These are phyloP conservation scores for Ilex aquifolium DNA, from an alignment of 257 asterid genomes.

Conservation along the genomic window DNA sequence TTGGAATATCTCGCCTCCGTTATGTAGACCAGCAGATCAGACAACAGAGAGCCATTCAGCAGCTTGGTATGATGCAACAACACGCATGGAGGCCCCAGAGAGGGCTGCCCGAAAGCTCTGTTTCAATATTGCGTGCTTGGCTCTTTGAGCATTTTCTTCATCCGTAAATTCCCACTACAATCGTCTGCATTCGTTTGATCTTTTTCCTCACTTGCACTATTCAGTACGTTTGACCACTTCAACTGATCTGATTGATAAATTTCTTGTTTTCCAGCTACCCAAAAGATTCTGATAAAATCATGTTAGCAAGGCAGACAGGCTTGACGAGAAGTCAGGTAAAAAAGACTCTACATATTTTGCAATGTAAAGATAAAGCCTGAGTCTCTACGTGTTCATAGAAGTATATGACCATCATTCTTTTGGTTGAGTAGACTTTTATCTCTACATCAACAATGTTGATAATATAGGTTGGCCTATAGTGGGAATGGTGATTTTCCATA, in stretches of 20 bases:
- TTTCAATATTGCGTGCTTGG: constrained; percentile 81
- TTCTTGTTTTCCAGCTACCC: constrained; percentile 56
- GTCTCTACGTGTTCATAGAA: background rate
- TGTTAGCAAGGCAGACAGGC: constrained; percentile 94
- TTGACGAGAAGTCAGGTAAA: constrained; percentile 85
- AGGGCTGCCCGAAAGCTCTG: constrained; percentile 81
- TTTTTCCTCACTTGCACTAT: background rate
- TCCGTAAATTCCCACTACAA: constrained; percentile 46
- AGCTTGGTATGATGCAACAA: constrained; percentile 81
- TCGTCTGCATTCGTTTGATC: background rate
- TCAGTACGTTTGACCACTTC: too few relatives aligned
- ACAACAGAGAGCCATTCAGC: constrained; percentile 81
- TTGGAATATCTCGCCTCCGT: constrained; percentile 37
- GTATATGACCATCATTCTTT: background rate
- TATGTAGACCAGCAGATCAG: constrained; percentile 67
- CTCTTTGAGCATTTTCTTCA: constrained; percentile 91
- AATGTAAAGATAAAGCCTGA: background rate
- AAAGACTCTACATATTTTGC: background rate
- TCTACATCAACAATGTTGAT: too few relatives aligned
- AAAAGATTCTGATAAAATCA: constrained; percentile 79
- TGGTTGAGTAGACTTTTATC: background rate
- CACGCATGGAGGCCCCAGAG: constrained; percentile 96
- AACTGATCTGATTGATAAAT: background rate
- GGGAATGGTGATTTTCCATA: background rate
- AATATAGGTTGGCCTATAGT: too few relatives aligned